phyloP scores from a whole-genome alignment of 495 filamentous ascomycete species.

The Clavariopsis aquatica region DNA sequence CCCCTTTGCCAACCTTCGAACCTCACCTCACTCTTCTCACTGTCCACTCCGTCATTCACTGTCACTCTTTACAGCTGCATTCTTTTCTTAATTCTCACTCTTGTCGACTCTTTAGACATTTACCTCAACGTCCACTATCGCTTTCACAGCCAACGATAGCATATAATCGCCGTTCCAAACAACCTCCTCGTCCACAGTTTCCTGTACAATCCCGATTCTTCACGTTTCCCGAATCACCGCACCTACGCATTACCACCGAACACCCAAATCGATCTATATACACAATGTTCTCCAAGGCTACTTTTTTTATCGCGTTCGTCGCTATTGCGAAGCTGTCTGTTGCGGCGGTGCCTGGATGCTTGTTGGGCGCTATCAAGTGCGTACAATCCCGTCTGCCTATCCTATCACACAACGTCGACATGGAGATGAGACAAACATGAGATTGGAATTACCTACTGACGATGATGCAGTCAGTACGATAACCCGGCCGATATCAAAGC shows the following conservation, averaged over 20 bases:
- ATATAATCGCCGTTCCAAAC: not conserved
- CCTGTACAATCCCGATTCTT: not conserved
- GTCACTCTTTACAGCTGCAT: not conserved
- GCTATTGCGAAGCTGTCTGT: conserved; percentile 44
- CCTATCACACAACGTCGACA: not conserved
- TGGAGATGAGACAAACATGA: not conserved
- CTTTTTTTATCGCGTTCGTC: conserved; percentile 40
- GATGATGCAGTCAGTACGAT: conserved; percentile 40
- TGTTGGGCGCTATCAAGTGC: conserved; percentile 49
- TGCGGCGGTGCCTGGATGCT: conserved; percentile 47
- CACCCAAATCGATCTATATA: not conserved
- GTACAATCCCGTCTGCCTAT: not conserved
- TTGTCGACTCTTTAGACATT: conserved; percentile 1
- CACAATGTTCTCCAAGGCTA: conserved; percentile 45
- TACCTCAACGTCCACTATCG: too few species aligned
- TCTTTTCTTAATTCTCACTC: not conserved
- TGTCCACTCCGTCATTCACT: not conserved
- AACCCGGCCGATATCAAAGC: conserved; percentile 42
- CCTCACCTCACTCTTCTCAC: not conserved
- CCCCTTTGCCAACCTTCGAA: not conserved
- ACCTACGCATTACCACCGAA: not conserved
- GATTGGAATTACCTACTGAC: too few species aligned
- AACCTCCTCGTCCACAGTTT: not conserved
- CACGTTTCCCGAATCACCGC: not conserved
- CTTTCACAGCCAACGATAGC: not conserved